phyloP scores from a whole-genome alignment of 129 eudicot species.

The Kitagawia praeruptora region DNA sequence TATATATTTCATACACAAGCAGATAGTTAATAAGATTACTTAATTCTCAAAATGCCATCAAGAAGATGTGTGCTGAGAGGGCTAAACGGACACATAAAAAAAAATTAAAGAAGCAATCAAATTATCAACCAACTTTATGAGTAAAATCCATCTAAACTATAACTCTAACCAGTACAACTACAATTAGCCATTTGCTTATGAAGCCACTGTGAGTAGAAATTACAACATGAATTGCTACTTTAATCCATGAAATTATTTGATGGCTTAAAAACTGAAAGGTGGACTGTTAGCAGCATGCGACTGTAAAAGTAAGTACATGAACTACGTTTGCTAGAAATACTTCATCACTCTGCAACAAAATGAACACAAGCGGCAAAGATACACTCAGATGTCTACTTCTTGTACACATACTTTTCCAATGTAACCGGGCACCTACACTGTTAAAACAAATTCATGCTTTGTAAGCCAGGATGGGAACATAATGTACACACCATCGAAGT shows the following conservation, averaged over 20 bases:
- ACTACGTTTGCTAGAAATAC: background rate
- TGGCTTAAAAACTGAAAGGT: background rate
- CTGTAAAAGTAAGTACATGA: background rate
- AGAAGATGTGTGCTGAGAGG: background rate
- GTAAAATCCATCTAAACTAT: background rate
- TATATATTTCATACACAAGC: slow-evolving; percentile 3
- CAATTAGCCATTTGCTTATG: background rate
- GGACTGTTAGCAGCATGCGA: background rate
- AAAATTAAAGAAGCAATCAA: background rate
- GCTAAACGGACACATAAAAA: background rate
- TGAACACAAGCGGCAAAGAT: background rate
- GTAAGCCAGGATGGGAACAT: background rate
- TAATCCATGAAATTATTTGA: background rate
- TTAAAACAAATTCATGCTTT: background rate
- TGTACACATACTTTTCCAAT: background rate
- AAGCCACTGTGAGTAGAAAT: background rate
- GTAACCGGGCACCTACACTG: background rate
- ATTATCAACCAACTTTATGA: background rate
- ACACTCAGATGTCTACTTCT: background rate
- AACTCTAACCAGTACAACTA: background rate
- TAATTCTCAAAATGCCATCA: background rate
- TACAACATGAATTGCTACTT: background rate
- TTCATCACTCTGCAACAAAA: background rate
- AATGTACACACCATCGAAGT: background rate
- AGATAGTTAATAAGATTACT: slow-evolving; percentile 5